Conservation (phyloP, 257 asterid genomes). For the Penstemon barbatus region DNA sequence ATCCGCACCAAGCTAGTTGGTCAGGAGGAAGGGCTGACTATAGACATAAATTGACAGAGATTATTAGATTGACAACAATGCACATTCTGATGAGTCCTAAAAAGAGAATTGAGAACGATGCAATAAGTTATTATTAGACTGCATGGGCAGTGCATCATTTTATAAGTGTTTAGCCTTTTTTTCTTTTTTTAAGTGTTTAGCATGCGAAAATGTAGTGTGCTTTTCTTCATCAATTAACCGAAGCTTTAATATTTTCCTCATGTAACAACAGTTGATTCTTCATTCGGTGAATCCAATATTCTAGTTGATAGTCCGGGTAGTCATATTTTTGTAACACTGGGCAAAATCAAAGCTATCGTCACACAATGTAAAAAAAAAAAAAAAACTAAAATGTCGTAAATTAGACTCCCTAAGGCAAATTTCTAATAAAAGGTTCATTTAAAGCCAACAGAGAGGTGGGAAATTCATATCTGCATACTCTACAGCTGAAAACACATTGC, state of each 20-base stretch:
- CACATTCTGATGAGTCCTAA: conserved; percentile 6
- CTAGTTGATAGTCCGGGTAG: conserved; percentile 4
- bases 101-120: conserved; percentile 15
- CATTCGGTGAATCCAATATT: conserved; percentile 16
- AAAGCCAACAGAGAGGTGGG: background rate
- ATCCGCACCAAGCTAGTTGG: conserved; percentile 96
- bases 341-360: background rate
- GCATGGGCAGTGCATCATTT: background rate
- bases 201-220: background rate
- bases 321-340: background rate
- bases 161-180: background rate
- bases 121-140: background rate
- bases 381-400: background rate
- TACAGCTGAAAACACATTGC: conserved; percentile 10
- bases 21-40: conserved; percentile 95
- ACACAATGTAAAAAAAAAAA: background rate
- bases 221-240: background rate
- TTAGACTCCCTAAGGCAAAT: background rate
- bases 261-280: background rate
- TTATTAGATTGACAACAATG: conserved; percentile 21
- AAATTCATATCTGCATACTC: conserved; percentile 3
- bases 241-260: conserved; percentile 13
- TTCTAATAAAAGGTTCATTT: background rate
- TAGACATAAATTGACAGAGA: conserved; percentile 24
- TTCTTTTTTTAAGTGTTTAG: too few species aligned